Evolutionary conservation across 306 rosid genomes (phyloP), one percentile per base, ranked within the genome.

Genomic region (Crataegus laevigata): DNA sequence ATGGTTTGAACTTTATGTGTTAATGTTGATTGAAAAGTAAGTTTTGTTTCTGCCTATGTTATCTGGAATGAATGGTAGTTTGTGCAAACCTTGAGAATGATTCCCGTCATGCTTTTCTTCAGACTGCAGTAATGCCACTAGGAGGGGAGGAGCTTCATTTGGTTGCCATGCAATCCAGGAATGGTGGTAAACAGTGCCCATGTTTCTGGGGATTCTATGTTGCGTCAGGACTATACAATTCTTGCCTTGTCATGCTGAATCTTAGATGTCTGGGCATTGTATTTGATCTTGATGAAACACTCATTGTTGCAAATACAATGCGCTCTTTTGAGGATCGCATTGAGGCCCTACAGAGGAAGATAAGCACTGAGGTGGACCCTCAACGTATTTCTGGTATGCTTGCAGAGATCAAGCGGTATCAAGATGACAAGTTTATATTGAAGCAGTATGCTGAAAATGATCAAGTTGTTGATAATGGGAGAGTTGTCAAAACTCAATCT

Each of bases 231-330:
- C 90, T 96, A 67, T 96, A 92, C 67, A 77, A 85, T 86, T 96
- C 96, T 22, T 96, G 96, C 80, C 96, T 96, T 36, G 87, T 82
- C 84, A 89, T 92, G 99, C 80, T 96, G 79, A 92, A 96, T 84
- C 98, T 92, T 73, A 89, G 99, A 88, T 96, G 99, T 83, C 89
- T 96, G 84, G 98, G 96, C 70, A 96, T 96, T 82, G 99, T 96
- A 73, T 96, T 96, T 82, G 99, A 96, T 89, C 92, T 96, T 38
- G 99, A 96, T 84, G 99, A 96, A 83, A 96, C 99, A 22, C 99
- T 96, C 62, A 82, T 96, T 68, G 99, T 96, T 45, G 99, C 99
- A 51, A 96, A 96, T 77, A 96, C 99, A 84, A 90, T 92, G 99
- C 96, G 99, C 18, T 96, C 99, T 3, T 96, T 96, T 72, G 99